Evolutionary conservation across 495 filamentous ascomycete species (phyloP), one percentile per base, ranked within the genome.

Genomic region (Recurvomyces mirabilis): DNA sequence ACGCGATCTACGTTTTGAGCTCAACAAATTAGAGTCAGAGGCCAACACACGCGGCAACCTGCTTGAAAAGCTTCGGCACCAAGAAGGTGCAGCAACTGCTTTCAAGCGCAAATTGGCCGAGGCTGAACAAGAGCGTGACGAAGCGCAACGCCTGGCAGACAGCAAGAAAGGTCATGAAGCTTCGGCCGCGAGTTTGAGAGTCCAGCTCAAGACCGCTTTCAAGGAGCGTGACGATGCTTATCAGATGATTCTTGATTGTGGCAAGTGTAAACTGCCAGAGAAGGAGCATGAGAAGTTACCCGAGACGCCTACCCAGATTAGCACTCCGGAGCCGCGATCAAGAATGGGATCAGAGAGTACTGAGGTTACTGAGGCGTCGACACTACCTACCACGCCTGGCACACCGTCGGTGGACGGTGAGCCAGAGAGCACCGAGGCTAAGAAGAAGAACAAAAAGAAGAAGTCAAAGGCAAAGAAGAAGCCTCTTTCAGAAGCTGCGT

Each of bases 161-260:
- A 46, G 26, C 15, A 45, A 54, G 47, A 61, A 69, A 28, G 53
- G 67, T 32, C 42, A 69, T 1, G 51, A 68, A 22, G 49, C 51
- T 17, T 36, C 53, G 9, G 14, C 43, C 21, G 43, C 47, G 38
- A 53, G 46, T 26, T 38, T 60, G 30, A 30, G 53, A 14, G 42
- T 25, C 17, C 56, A 59, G 33, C 21, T 59, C 22, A 40, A 52
- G 15, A 28, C 33, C 5, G 46, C 53, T 18, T 41, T 46, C 39
- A 42, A 44, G 15, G 52, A 59, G 1, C 36, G 41, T 22, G 47
- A 57, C 30, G n/a, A 15, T 3, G 45, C 46, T 3, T 57, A 48
- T 24, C 40, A 50, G 36, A 41, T 54, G 41, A 54, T 54, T 30
- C 12, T 54, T 7, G 47, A 54, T 25, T 54, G 51, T 32, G 40